Conservation (phyloP, 345 rosid species). For the Populus nigra region DNA sequence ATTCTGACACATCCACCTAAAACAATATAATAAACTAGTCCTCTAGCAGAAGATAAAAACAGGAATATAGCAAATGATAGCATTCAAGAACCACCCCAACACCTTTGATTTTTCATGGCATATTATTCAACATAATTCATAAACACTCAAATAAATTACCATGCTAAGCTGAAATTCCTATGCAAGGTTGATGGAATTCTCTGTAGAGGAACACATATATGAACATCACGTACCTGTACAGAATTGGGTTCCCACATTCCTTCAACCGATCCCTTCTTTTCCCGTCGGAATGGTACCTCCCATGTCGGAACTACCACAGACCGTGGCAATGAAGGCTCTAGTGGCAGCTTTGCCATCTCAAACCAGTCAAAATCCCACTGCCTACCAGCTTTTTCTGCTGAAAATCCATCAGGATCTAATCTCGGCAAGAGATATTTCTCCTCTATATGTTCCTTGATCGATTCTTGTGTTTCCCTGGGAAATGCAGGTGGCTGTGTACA, state of each 20-base stretch:
- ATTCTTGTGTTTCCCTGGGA: slow-evolving; percentile 70
- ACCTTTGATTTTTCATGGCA: not conserved
- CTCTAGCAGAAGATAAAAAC: slow-evolving; percentile 28
- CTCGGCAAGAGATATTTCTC: slow-evolving; percentile 78
- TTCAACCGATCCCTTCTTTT: slow-evolving; percentile 32
- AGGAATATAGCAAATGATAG: slow-evolving; percentile 10
- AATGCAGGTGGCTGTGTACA: slow-evolving; percentile 89
- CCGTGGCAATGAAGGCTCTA: slow-evolving; percentile 72
- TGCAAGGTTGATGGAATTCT: not conserved
- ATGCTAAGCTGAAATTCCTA: not conserved
- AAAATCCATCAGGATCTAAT: slow-evolving; percentile 66
- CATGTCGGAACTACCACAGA: slow-evolving; percentile 73
- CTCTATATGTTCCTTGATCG: slow-evolving; percentile 76
- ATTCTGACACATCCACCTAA: slow-evolving; percentile 86
- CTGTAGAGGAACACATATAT: not conserved
- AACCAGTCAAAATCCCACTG: slow-evolving; percentile 99
- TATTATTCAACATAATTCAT: not conserved
- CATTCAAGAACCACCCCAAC: not conserved
- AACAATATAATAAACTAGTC: slow-evolving; percentile 37
- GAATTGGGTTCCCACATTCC: slow-evolving; percentile 62
- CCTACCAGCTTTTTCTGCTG: slow-evolving; percentile 66
- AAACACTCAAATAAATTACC: not conserved
- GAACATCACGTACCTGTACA: slow-evolving; percentile 40
- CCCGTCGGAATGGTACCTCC: slow-evolving; percentile 80
- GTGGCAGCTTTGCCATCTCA: slow-evolving; percentile 63